Evolutionary conservation across 73 alveolate genomes (phyloP), one percentile per base, ranked within the genome.

Genomic region (Loxodes magnus): DNA sequence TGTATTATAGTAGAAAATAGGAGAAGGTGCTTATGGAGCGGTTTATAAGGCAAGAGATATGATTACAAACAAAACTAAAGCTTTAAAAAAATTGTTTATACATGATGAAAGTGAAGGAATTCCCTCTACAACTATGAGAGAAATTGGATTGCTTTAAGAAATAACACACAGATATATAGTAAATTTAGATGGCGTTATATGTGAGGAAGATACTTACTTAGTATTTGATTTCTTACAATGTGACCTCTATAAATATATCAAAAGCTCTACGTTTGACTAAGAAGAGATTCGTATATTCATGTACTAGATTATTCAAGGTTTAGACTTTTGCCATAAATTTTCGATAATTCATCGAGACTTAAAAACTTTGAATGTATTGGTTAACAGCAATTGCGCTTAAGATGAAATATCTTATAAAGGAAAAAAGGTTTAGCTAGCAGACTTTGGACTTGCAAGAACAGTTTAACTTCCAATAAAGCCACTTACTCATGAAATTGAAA

Each of bases 11-110:
- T n/a, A n/a, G n/a, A 88, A 85, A 43, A 65, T 85, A 16, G 98
- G 98, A 0, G 96, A 88, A 65, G 95, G 96, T 21, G 81, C 95
- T 4, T 88, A 85, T 56, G 96, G 96, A 14, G 85, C 74, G 22
- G 96, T 88, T 31, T 85, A 88, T 57, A 81, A 85, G 71, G 93
- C 93, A 12, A 46, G 37, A 31, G 87, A 84, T 35, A 76, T 52
- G 41, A 61, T 54, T 34, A 69, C 91, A 10, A 82, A 77, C 19
- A 89, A 80, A 59, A 67, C 67, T 25, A 90, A 83, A 3, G 96
- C 94, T 9, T 55, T 88, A 33, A 88, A 88, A 79, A 73, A 84
- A 41, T 79, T 69, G 14, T 36, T 88, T 36, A 52, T 88, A 42
- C 94, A 86, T 38, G 70, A 77, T 33, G 93, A 71, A 56, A 93